A percentile compares a stretch with the other conserved stretches of the same genome.
Evolutionary conservation across 768 basidiomycete species (phyloP).

Genomic region (Jaapia argillacea): DNA sequence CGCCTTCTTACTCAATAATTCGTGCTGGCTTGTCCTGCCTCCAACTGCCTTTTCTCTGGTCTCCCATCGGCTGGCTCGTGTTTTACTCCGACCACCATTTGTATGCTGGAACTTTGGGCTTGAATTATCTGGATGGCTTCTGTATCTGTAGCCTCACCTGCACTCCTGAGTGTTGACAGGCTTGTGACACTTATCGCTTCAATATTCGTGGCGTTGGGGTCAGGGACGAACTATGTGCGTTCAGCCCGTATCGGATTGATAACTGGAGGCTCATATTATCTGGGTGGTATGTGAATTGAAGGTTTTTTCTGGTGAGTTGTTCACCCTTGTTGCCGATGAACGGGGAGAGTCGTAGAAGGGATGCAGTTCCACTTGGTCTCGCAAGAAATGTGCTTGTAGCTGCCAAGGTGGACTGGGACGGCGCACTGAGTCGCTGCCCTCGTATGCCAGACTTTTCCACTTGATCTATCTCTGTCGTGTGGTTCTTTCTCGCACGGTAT

Average conservation of each 20-base stretch:
- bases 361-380: neutral
- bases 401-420: no score
- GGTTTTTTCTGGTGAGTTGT: constrained; percentile 26
- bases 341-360: neutral
- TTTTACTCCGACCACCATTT: no score
- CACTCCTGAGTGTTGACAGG: constrained; percentile 10
- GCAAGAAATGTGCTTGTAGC: neutral
- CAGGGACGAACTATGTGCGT: constrained; percentile 26
- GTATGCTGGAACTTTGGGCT: no score
- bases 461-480: neutral
- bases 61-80: no score
- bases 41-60: no score
- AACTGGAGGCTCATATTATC: neutral
- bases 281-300: constrained; percentile 6
- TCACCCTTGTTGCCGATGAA: neutral
- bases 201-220: constrained; percentile 19
- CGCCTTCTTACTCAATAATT: no score
- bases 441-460: neutral
- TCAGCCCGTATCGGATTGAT: neutral
- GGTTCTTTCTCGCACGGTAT: neutral
- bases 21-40: no score
- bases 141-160: constrained; percentile 1
- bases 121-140: no score
- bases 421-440: no score
- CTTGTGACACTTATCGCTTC: constrained; percentile 17